Base-by-base conservation (phyloP, 768 basidiomycete genomes). In the Kwoniella mangroviensis region DNA sequence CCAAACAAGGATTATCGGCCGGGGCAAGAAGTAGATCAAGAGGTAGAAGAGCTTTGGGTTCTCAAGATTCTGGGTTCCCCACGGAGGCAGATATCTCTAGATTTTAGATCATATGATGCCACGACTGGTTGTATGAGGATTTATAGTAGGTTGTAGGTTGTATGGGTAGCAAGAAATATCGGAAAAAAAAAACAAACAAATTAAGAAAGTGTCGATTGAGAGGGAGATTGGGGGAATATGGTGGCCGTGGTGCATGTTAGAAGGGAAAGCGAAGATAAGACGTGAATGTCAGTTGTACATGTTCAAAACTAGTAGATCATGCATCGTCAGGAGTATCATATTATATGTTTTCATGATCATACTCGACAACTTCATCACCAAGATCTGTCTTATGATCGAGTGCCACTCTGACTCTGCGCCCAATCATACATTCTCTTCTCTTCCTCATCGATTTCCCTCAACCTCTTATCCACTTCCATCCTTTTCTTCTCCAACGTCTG, bases 401-500 rank as follows among this genome's bases (percentile, higher is more conserved):
- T 58, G 0, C 60, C 21, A 4, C 11, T 43, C 51, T 67, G 67
- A 11, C n/a, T 53, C 51, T 68, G 55, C 42, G 43, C 55, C 63
- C 72, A 65, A 64, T 70, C 70, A 51, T 66, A 78, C 49, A 80
- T 52, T 55, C 60, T 72, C 40, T 67, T 54, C 61, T 80, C 76
- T 59, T 80, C 79, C 22, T 45, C 65, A 19, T 75, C 71, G 43
- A 80, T 80, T 54, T 71, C 73, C 28, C 22, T 64, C 57, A 80
- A 66, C 13, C 71, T 24, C 86, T 86, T 65, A 79, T 85, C 71
- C 89, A 90, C 84, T 10, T 81, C 82, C 4, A 88, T 87, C 72
- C 90, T 86, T 57, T 89, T 86, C 63, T 83, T 84, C 78, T 86
- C 88, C 77, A 93, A 77, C 69, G 86, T 87, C 34, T 80, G 79